Conservation (phyloP, 2,329 filamentous ascomycete genomes). For the Ophiostoma pallidulum region DNA sequence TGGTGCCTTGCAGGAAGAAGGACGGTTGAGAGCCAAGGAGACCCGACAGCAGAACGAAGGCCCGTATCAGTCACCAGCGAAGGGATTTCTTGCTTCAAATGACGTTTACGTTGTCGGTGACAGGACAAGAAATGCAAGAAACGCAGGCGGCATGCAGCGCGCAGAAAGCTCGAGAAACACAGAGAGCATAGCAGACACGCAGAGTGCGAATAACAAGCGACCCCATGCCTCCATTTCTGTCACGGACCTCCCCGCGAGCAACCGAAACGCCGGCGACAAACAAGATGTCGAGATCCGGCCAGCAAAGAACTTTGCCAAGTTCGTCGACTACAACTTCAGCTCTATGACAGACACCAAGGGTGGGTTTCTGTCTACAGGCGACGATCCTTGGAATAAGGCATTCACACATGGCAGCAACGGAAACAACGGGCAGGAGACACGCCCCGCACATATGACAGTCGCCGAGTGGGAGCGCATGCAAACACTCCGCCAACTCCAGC, state of each 20-base stretch:
- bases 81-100: constrained; percentile 63
- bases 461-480: constrained; percentile 87
- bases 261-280: constrained; percentile 55
- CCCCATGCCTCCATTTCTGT: constrained; percentile 54
- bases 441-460: constrained; percentile 79
- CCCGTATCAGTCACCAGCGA: constrained; percentile 46
- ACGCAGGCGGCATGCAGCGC: no score
- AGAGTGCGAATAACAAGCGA: constrained; percentile 45
- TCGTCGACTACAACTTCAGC: constrained; percentile 95
- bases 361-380: constrained; percentile 81
- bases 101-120: constrained; percentile 46
- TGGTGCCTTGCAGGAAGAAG: constrained; percentile 8
- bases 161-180: not conserved
- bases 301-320: constrained; percentile 82
- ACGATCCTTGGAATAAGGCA: constrained; percentile 82
- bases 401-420: constrained; percentile 38
- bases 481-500: constrained; percentile 60
- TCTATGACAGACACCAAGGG: constrained; percentile 98
- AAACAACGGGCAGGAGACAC: constrained; percentile 35
- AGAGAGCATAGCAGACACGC: constrained; percentile 6
- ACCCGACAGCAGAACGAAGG: constrained; percentile 65
- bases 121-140: constrained; percentile 25
- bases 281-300: constrained; percentile 49
- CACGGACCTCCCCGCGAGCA: constrained; percentile 42
- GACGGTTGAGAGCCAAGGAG: constrained; percentile 8